A percentile compares a stretch with the other conserved stretches of the same genome.
Evolutionary conservation across 495 filamentous ascomycete genomes (phyloP).

Genomic region (Penicillium subrubescens): DNA sequence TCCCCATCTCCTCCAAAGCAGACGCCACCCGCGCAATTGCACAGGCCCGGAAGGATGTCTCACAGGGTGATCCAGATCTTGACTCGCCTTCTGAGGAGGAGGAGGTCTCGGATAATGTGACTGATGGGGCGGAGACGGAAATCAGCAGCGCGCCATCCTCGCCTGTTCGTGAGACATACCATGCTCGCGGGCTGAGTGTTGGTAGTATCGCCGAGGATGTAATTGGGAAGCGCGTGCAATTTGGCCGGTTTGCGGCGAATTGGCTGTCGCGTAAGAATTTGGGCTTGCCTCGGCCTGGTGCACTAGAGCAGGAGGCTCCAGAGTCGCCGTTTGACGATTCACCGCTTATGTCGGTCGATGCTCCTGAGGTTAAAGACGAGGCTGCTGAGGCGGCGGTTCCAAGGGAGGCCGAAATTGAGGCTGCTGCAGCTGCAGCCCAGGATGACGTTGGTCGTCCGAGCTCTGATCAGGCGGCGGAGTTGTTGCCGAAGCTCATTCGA

Average conservation of each 20-base stretch:
- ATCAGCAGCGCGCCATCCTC: constrained; percentile 36
- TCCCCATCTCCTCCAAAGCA: constrained; percentile 73
- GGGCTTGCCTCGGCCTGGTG: constrained; percentile 50
- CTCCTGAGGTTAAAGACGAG: constrained; percentile 16
- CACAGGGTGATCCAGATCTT: constrained; percentile 29
- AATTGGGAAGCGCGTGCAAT: constrained; percentile 71
- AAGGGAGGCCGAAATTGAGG: constrained; percentile 25
- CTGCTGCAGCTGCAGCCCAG: constrained; percentile 16
- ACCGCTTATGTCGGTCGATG: constrained; percentile 15
- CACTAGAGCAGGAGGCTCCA: constrained; percentile 26
- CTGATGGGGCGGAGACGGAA: constrained; percentile 38
- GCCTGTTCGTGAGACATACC: constrained; percentile 26
- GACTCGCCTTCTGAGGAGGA: constrained; percentile 41
- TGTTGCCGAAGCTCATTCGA: constrained; percentile 82
- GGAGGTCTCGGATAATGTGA: constrained; percentile 38
- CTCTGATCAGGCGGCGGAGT: constrained; percentile 35
- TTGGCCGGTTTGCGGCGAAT: constrained; percentile 82
- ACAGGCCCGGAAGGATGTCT: constrained; percentile 56
- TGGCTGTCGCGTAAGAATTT: constrained; percentile 88
- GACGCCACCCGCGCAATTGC: constrained; percentile 73
- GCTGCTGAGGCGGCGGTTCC: constrained; percentile 3
- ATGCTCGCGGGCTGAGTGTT: constrained; percentile 35
- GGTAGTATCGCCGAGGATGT: constrained; percentile 81
- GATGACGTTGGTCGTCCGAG: constrained; percentile 33
- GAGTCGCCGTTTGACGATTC: constrained; percentile 30